A percentile compares a stretch with the other conserved stretches of the same genome.
Evolutionary conservation across 1,284 basidiomycete species (phyloP).

Genomic region (Fistulina hepatica): DNA sequence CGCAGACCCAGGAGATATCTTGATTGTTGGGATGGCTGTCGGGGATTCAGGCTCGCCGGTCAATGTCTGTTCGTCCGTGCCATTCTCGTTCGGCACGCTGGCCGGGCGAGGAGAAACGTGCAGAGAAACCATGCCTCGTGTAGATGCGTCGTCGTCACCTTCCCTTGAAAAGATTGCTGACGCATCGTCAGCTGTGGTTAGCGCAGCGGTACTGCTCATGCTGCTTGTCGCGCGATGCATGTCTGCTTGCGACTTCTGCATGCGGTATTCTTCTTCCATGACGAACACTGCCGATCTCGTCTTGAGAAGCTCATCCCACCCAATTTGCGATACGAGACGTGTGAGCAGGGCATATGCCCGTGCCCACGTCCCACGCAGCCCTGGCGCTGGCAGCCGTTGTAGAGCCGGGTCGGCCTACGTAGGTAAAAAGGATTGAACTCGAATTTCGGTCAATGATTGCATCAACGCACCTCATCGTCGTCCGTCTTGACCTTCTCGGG

Average conservation of each 20-base stretch:
- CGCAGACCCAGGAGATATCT: conserved; percentile 77
- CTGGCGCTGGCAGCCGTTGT: conserved; percentile 86
- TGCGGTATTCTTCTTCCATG: conserved; percentile 98
- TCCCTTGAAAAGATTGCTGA: too few species aligned
- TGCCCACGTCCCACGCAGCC: conserved; percentile 90
- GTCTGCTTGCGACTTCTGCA: conserved; percentile 66
- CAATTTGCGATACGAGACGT: conserved; percentile 83
- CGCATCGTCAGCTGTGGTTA: conserved; percentile 51
- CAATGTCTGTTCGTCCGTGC: conserved; percentile 3
- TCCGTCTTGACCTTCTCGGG: conserved; percentile 63
- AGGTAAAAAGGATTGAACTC: conserved; percentile 2
- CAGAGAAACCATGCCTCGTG: conserved; percentile 42
- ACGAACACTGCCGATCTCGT: conserved; percentile 93
- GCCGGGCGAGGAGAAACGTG: conserved; percentile 25
- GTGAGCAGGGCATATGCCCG: conserved; percentile 89
- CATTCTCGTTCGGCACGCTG: conserved; percentile 18
- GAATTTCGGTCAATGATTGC: background rate
- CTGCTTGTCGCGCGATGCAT: conserved; percentile 24
- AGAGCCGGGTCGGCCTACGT: conserved; percentile 82
- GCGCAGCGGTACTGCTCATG: conserved; percentile 17
- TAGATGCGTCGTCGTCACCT: conserved; percentile 70
- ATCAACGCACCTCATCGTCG: conserved; percentile 65
- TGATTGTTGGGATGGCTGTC: conserved; percentile 69
- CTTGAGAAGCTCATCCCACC: conserved; percentile 97
- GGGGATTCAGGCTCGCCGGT: conserved; percentile 15